These are phyloP conservation scores for Asparagopsis taxiformis DNA, from an alignment of 31 red algal species.

Conservation along the genomic window DNA sequence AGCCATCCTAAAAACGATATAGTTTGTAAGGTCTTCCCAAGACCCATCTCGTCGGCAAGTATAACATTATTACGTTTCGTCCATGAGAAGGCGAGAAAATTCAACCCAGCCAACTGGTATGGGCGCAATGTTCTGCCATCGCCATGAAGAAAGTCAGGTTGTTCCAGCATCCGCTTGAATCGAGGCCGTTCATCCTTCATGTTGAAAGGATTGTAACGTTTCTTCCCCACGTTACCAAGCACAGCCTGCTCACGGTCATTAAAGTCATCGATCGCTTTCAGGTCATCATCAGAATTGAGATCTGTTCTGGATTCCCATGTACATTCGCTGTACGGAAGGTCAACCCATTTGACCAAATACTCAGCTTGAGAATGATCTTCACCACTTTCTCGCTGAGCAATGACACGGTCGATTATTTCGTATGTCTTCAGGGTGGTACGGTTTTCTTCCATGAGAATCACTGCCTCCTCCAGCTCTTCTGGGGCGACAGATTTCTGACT, in stretches of 20 bases:
- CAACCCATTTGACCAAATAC: constrained; percentile 88
- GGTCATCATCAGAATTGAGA: constrained; percentile 65
- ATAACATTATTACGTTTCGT: constrained; percentile 84
- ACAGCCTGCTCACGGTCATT: constrained; percentile 77
- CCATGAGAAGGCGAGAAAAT: constrained; percentile 88
- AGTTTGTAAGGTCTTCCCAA: constrained; percentile 93
- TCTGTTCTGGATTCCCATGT: constrained; percentile 80
- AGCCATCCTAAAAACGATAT: constrained; percentile 92
- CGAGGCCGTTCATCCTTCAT: constrained; percentile 64
- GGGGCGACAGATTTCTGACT: constrained; percentile 23
- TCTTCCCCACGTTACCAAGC: constrained; percentile 38
- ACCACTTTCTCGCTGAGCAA: constrained; percentile 58
- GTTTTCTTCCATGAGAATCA: constrained; percentile 48
- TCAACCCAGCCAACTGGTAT: constrained; percentile 90
- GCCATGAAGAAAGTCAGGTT: constrained; percentile 76
- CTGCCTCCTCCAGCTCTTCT: constrained; percentile 76
- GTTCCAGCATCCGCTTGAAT: constrained; percentile 71
- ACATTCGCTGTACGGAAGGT: constrained; percentile 69
- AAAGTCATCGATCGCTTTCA: constrained; percentile 82
- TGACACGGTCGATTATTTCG: constrained; percentile 73
- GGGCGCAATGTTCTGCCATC: constrained; percentile 86
- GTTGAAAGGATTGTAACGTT: constrained; percentile 85
- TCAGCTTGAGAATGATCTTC: constrained; percentile 52
- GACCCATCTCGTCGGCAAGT: constrained; percentile 97
- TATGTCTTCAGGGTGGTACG: constrained; percentile 42